These are phyloP conservation scores for Raffaelea ambrosiae DNA, from an alignment of 2,329 filamentous ascomycete genomes.

Conservation along the genomic window DNA sequence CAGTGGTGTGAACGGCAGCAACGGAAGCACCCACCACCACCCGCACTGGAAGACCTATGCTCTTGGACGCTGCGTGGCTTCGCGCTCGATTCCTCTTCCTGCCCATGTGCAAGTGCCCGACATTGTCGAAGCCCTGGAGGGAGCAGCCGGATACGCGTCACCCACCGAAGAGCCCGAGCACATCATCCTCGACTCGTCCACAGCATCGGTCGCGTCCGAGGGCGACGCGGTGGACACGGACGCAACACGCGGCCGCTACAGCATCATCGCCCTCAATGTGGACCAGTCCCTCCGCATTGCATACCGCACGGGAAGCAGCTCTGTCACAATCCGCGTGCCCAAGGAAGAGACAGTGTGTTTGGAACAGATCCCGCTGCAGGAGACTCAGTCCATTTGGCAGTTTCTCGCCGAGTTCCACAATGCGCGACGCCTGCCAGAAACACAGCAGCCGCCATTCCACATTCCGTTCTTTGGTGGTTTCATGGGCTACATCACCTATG, in stretches of 20 bases:
- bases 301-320: conserved; percentile 42
- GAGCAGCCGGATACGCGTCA: neutral
- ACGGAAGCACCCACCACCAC: neutral
- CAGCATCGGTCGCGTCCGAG: conserved; percentile 26
- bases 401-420: conserved; percentile 38
- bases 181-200: conserved; percentile 54
- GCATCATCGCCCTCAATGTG: conserved; percentile 63
- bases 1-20: conserved; percentile 1
- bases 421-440: neutral
- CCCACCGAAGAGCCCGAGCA: conserved; percentile 24
- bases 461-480: conserved; percentile 73
- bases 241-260: conserved; percentile 51
- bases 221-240: neutral
- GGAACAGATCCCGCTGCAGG: conserved; percentile 14
- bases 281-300: conserved; percentile 48
- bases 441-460: too few relatives aligned
- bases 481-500: conserved; percentile 78
- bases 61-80: conserved; percentile 23
- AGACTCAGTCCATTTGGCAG: conserved; percentile 36
- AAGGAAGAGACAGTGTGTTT: neutral
- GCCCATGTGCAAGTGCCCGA: conserved; percentile 40
- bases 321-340: conserved; percentile 22
- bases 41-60: neutral
- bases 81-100: conserved; percentile 33
- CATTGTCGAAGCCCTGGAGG: conserved; percentile 42